Percentiles rank a stretch among this genome's conserved stretches.
Conservation (phyloP, 768 basidiomycete species). For the Omphalotus guepiniiformis region DNA sequence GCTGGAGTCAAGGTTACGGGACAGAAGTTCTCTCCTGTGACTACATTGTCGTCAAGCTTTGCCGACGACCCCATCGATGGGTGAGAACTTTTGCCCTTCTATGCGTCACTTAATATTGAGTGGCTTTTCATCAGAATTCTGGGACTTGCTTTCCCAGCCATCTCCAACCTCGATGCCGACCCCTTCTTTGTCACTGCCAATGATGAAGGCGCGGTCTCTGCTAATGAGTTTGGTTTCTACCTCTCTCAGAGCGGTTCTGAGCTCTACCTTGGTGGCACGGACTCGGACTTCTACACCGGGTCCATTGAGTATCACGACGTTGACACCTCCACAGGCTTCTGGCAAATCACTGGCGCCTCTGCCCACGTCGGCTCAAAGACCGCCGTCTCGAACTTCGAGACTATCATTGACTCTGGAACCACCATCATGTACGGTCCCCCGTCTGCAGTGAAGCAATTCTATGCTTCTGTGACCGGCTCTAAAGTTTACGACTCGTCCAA, state of each 20-base stretch:
- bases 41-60: conserved; percentile 27
- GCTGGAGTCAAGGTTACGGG: conserved; percentile 16
- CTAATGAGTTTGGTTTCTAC: conserved; percentile 41
- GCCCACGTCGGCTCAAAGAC: conserved; percentile 13
- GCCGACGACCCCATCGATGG: conserved; percentile 13
- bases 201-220: conserved; percentile 22
- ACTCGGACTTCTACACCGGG: conserved; percentile 39
- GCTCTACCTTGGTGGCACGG: conserved; percentile 51
- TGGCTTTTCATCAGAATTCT: conserved; percentile 12
- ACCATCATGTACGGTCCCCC: conserved; percentile 30
- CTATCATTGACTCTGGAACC: conserved; percentile 36
- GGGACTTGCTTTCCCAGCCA: conserved; percentile 34
- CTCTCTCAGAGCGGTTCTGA: conserved; percentile 38
- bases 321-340: conserved; percentile 22
- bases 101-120: conserved; percentile 4
- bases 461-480: conserved; percentile 22
- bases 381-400: conserved; percentile 14
- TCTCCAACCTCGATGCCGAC: conserved; percentile 26
- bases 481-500: conserved; percentile 13
- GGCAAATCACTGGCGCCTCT: conserved; percentile 20
- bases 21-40: conserved; percentile 32
- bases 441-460: conserved; percentile 18
- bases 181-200: conserved; percentile 41
- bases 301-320: conserved; percentile 29
- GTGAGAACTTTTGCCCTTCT: conserved; percentile 14